phyloP scores from a whole-genome alignment of 1,284 basidiomycete species.

The Volvariella volvacea region DNA sequence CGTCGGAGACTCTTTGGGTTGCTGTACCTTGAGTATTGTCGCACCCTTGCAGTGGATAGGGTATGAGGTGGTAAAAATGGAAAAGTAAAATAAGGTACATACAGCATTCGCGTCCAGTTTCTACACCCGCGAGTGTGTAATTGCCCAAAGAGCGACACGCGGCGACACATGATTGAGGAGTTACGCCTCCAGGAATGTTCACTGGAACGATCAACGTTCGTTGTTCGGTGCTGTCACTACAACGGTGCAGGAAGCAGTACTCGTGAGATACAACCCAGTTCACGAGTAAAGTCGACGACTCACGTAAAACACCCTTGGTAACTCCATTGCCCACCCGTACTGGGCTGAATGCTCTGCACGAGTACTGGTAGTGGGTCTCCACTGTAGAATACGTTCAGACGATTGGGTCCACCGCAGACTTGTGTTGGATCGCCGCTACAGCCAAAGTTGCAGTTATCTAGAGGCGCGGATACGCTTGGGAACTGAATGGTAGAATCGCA shows the following conservation, averaged over 20 bases:
- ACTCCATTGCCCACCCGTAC: slow-evolving; percentile 22
- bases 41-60: slow-evolving; percentile 24
- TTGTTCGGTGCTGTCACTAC: slow-evolving; percentile 20
- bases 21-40: slow-evolving; percentile 23
- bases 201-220: slow-evolving; percentile 26
- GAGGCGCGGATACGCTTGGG: slow-evolving; percentile 20
- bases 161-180: slow-evolving; percentile 30
- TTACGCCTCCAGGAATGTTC: slow-evolving; percentile 31
- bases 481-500: slow-evolving; percentile 35
- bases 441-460: slow-evolving; percentile 25
- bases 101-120: slow-evolving; percentile 36
- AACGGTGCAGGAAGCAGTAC: no score
- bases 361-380: slow-evolving; percentile 23
- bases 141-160: slow-evolving; percentile 28
- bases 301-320: slow-evolving; percentile 35
- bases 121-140: slow-evolving; percentile 27
- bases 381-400: slow-evolving; percentile 29
- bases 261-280: neutral
- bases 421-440: slow-evolving; percentile 30
- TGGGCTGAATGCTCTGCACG: slow-evolving; percentile 17
- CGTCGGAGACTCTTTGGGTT: slow-evolving; percentile 27
- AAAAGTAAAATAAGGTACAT: slow-evolving; percentile 9
- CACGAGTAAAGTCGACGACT: slow-evolving; percentile 8
- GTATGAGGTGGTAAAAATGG: neutral
- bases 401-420: slow-evolving; percentile 27